A percentile compares a stretch with the other conserved stretches of the same genome.
phyloP scores from a whole-genome alignment of 495 filamentous ascomycete genomes.

The Cudoniella acicularis region DNA sequence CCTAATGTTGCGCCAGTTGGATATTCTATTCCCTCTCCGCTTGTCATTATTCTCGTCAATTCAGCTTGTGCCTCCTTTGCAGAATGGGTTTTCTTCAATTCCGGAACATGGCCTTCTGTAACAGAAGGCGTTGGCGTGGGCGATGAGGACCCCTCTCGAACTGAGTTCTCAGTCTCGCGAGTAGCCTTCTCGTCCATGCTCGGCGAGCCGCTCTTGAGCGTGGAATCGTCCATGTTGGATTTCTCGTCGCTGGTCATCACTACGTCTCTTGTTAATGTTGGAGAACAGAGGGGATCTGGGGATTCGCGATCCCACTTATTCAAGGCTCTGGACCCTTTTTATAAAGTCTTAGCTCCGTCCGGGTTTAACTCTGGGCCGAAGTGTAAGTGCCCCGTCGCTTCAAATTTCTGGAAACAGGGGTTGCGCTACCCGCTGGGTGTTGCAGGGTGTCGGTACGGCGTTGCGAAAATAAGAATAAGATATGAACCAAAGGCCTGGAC shows the following conservation, averaged over 20 bases:
- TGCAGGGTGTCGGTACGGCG: too few relatives aligned
- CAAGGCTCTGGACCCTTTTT: neutral
- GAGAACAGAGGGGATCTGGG: neutral
- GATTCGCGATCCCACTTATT: neutral
- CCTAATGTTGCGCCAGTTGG: slow-evolving; percentile 46
- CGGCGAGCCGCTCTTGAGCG: slow-evolving; percentile 14
- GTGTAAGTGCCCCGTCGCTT: too few relatives aligned
- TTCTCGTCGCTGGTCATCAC: slow-evolving; percentile 7
- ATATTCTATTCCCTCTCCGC: slow-evolving; percentile 38
- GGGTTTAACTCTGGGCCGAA: too few relatives aligned
- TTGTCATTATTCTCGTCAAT: slow-evolving; percentile 20
- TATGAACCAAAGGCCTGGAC: too few relatives aligned
- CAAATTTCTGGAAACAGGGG: too few relatives aligned
- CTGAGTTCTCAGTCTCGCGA: slow-evolving; percentile 4
- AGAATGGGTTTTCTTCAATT: neutral
- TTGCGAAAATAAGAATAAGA: too few relatives aligned
- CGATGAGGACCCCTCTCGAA: slow-evolving; percentile 8
- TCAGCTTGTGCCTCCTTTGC: slow-evolving; percentile 12
- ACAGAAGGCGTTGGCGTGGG: slow-evolving; percentile 2
- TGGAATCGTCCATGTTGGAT: slow-evolving; percentile 7
- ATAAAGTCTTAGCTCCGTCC: neutral
- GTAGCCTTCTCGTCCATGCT: slow-evolving; percentile 17
- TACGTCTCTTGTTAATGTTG: slow-evolving; percentile 1
- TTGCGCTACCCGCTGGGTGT: too few relatives aligned
- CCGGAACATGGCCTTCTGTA: neutral